phyloP scores from a whole-genome alignment of 2,329 filamentous ascomycete species.

The Ophiostoma sp. region DNA sequence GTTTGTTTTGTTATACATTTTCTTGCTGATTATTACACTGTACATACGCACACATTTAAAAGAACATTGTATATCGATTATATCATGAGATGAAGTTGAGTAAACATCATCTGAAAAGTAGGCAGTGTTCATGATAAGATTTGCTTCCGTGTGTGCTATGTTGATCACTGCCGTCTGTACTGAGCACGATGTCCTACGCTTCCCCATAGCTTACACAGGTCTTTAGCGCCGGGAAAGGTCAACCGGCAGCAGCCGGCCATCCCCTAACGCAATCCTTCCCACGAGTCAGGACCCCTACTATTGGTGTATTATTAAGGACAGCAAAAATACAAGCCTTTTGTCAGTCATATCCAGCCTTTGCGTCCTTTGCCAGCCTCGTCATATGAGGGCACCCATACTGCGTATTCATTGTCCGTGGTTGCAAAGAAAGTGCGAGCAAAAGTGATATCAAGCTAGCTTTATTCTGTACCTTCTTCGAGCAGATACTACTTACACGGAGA shows the following conservation, averaged over 20 bases:
- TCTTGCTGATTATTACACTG: background rate
- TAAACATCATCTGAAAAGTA: background rate
- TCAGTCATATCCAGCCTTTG: no score
- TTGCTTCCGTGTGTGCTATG: background rate
- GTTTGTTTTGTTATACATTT: background rate
- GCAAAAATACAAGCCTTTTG: no score
- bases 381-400: background rate
- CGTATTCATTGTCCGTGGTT: constrained; percentile 12
- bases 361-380: background rate
- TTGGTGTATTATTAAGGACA: no score
- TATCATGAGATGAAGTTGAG: background rate
- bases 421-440: background rate
- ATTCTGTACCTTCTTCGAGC: background rate
- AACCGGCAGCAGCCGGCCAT: background rate
- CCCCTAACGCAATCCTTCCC: background rate
- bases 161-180: background rate
- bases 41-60: constrained; percentile 9
- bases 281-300: background rate
- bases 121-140: background rate
- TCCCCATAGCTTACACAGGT: background rate
- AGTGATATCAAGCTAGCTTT: background rate
- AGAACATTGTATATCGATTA: background rate
- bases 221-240: constrained; percentile 1
- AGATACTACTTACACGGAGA: background rate
- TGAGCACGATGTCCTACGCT: background rate